Evolutionary conservation across 1,284 basidiomycete genomes (phyloP).

Genomic region (Cutaneotrichosporon sp.): DNA sequence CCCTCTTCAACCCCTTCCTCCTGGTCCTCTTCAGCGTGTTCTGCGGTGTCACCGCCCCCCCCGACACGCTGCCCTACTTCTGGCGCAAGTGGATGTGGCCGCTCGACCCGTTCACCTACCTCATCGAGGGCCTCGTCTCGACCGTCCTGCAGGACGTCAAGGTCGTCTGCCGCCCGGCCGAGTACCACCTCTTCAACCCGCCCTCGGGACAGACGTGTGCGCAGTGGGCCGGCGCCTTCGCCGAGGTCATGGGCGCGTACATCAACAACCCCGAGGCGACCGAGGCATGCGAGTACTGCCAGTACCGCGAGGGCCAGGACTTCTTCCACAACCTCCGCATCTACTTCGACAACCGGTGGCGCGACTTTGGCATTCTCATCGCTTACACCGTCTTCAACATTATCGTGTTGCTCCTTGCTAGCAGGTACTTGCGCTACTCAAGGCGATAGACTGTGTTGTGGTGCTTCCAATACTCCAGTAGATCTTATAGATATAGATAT

Average conservation of each 20-base stretch:
- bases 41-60: conserved; percentile 75
- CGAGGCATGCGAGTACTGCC: conserved; percentile 47
- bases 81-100: conserved; percentile 59
- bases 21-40: conserved; percentile 64
- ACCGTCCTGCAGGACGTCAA: conserved; percentile 71
- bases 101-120: conserved; percentile 59
- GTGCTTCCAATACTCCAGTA: too few relatives aligned
- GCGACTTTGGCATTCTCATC: conserved; percentile 69
- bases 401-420: conserved; percentile 64
- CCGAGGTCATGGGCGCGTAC: conserved; percentile 65
- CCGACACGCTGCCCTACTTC: conserved; percentile 58
- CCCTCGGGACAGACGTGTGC: conserved; percentile 64
- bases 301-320: conserved; percentile 34
- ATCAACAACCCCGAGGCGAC: conserved; percentile 63
- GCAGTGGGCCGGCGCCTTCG: conserved; percentile 66
- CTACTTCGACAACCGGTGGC: conserved; percentile 60
- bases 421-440: conserved; percentile 61
- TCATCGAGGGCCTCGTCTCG: conserved; percentile 64
- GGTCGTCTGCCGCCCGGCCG: conserved; percentile 62
- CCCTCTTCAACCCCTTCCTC: conserved; percentile 74
- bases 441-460: too few relatives aligned
- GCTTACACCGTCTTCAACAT: conserved; percentile 61
- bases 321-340: conserved; percentile 57
- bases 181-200: conserved; percentile 67
- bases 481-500: too few relatives aligned